Conservation (phyloP, 225 moss, liverwort and hornwort species). For the Neckera pumila region DNA sequence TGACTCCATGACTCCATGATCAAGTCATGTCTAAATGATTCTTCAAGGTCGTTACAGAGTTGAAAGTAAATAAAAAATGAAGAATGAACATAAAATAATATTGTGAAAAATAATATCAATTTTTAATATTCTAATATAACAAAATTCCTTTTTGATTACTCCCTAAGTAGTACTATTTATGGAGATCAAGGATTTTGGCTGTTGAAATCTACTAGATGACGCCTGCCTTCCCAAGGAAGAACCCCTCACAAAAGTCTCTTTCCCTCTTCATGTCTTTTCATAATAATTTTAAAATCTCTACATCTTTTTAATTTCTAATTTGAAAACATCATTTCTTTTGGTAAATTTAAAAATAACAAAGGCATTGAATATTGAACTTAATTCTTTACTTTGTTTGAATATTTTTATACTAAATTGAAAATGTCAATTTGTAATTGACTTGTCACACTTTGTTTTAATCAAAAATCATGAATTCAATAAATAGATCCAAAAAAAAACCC, state of each 20-base stretch:
- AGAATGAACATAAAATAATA: not conserved
- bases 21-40: not conserved
- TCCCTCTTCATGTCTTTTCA: not conserved
- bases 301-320: not conserved
- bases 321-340: not conserved
- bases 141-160: no score
- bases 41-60: fast-evolving
- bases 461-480: not conserved
- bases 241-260: not conserved
- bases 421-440: no score
- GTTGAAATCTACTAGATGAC: not conserved
- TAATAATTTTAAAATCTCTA: not conserved
- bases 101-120: not conserved
- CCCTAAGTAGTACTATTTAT: no score
- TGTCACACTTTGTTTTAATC: fast-evolving
- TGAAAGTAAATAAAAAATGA: not conserved
- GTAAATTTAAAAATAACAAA: not conserved
- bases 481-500: no score
- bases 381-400: not conserved
- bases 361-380: not conserved
- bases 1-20: fast-evolving
- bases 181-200: not conserved
- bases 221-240: no score
- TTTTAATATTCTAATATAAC: not conserved
- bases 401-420: no score